Evolutionary conservation across 306 rosid genomes (phyloP).

Genomic region (Lotus japonicus): DNA sequence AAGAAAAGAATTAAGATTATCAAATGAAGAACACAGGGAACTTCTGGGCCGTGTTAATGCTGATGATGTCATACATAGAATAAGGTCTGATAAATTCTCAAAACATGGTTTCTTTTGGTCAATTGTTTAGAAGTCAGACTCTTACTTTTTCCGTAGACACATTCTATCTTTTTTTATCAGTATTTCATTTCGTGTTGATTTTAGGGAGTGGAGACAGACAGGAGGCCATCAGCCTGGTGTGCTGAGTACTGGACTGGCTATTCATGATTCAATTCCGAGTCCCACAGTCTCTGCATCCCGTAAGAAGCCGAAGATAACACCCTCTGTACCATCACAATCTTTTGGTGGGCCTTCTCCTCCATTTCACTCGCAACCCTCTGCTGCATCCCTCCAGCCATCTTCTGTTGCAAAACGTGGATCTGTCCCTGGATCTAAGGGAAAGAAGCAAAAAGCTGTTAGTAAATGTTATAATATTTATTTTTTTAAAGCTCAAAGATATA

Average conservation of each 20-base stretch:
- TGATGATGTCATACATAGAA: conserved; percentile 72
- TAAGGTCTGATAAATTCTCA: conserved; percentile 54
- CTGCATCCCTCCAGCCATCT: conserved; percentile 79
- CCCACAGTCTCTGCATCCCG: conserved; percentile 87
- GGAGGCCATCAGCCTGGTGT: conserved; percentile 70
- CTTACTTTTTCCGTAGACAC: conserved; percentile 6
- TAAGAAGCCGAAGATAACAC: conserved; percentile 71
- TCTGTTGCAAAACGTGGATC: conserved; percentile 69
- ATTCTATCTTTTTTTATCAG: conserved; percentile 24
- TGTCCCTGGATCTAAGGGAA: conserved; percentile 64
- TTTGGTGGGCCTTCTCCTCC: conserved; percentile 74
- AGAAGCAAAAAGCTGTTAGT: conserved; percentile 85
- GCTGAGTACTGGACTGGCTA: conserved; percentile 47
- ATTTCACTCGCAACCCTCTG: conserved; percentile 57
- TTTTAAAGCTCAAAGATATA: too few species aligned
- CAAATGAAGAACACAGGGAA: conserved; percentile 93
- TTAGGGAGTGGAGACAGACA: conserved; percentile 93
- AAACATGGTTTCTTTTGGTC: conserved; percentile 2
- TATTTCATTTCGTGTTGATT: conserved; percentile 13
- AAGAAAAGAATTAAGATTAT: conserved; percentile 82
- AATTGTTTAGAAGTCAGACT: conserved; percentile 11
- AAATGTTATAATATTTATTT: not conserved
- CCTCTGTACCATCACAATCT: conserved; percentile 63
- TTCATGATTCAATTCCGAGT: conserved; percentile 73
- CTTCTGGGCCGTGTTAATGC: conserved; percentile 88